Percentiles rank a stretch among this genome's conserved stretches.
Conservation (phyloP, 2,329 filamentous ascomycete species). For the Hypoxylon sp. region DNA sequence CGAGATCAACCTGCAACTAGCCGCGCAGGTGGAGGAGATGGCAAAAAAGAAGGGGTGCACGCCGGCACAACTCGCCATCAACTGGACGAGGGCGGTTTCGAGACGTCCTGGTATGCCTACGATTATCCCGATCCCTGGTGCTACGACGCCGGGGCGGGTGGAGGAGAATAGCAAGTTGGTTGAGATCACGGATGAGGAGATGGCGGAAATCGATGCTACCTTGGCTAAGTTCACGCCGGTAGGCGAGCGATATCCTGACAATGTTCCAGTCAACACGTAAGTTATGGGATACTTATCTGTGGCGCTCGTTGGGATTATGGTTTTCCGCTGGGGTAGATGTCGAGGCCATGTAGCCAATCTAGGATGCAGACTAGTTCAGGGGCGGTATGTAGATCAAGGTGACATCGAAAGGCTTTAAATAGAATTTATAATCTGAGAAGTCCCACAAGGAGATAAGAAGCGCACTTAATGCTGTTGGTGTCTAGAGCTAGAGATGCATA, state of each 20-base stretch:
- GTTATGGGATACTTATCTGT: not conserved
- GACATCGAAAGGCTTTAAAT: not conserved
- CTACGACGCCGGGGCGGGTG: slow-evolving; percentile 69
- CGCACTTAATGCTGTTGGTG: not conserved
- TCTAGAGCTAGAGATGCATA: not conserved
- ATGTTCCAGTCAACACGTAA: slow-evolving; percentile 12
- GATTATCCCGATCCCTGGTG: slow-evolving; percentile 78
- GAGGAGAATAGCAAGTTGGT: slow-evolving; percentile 71
- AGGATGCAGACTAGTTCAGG: not conserved
- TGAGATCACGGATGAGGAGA: slow-evolving; percentile 65
- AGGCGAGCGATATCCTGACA: slow-evolving; percentile 17
- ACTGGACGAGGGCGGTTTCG: slow-evolving; percentile 70
- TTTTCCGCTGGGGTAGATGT: not conserved
- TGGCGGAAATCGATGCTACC: slow-evolving; percentile 66
- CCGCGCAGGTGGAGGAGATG: slow-evolving; percentile 69
- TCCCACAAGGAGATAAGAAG: not conserved
- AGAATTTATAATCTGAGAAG: not conserved
- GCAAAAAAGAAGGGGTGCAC: slow-evolving; percentile 73
- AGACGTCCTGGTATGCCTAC: slow-evolving; percentile 62
- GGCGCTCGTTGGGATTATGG: not conserved
- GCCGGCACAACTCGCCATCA: slow-evolving; percentile 75
- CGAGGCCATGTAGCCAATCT: not conserved
- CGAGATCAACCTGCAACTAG: slow-evolving; percentile 74
- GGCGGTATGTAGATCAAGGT: not conserved
- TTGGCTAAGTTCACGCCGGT: slow-evolving; percentile 50